A percentile compares a stretch with the other conserved stretches of the same genome.
Conservation (phyloP, 768 basidiomycete species). For the Lactarius indigo region DNA sequence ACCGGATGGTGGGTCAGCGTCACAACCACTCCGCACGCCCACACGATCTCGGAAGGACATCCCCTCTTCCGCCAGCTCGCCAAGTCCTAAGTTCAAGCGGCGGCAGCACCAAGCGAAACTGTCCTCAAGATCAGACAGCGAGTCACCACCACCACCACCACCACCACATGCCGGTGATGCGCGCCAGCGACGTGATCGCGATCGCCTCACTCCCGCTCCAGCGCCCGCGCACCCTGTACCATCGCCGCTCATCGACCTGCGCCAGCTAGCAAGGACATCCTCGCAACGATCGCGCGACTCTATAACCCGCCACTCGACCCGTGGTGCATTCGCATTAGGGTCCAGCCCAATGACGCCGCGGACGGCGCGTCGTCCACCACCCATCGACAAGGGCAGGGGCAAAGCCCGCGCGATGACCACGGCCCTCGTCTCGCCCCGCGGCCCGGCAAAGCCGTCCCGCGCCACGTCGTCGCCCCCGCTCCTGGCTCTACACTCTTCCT, state of each 20-base stretch:
- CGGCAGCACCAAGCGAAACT: too few relatives aligned
- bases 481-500: neutral
- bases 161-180: neutral
- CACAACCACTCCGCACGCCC: neutral
- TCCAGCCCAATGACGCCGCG: conserved; percentile 9
- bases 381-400: neutral
- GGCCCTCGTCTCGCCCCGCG: conserved; percentile 12
- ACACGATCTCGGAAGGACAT: neutral
- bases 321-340: conserved; percentile 24
- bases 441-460: conserved; percentile 28
- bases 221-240: conserved; percentile 6
- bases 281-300: conserved; percentile 36
- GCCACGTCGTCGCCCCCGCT: conserved; percentile 20
- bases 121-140: neutral
- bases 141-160: neutral
- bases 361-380: neutral
- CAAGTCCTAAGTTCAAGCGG: neutral
- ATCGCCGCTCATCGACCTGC: conserved; percentile 29
- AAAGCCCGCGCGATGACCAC: conserved; percentile 12
- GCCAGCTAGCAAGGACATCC: conserved; percentile 38
- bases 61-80: neutral
- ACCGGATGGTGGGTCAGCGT: neutral
- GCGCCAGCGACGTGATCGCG: conserved; percentile 27
- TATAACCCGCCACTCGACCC: conserved; percentile 32
- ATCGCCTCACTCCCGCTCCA: conserved; percentile 16